These are phyloP conservation scores for Phytophthora podocarpi DNA, from an alignment of 352 stramenopile genomes.

Conservation along the genomic window DNA sequence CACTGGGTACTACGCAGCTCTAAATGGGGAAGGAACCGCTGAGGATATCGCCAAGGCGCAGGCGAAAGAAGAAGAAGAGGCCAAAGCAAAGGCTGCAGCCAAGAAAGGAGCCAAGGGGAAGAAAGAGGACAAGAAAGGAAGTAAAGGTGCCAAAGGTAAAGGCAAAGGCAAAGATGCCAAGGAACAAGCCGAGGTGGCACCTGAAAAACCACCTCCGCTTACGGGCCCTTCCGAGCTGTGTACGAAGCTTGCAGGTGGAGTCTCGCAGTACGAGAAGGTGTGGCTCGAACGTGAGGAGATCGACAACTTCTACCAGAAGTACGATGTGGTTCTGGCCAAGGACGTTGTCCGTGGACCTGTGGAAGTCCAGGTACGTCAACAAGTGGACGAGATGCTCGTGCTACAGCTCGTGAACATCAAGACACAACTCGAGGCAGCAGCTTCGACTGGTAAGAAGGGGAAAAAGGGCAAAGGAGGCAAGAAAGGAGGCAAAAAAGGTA, in stretches of 20 bases:
- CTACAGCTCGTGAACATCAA: conserved; percentile 95
- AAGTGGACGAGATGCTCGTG: conserved; percentile 95
- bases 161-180: conserved; percentile 62
- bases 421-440: conserved; percentile 78
- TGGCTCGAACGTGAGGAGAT: conserved; percentile 90
- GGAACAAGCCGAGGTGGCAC: conserved; percentile 62
- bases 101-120: conserved; percentile 57
- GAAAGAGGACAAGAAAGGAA: conserved; percentile 54
- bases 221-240: conserved; percentile 90
- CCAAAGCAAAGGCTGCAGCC: conserved; percentile 48
- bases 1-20: conserved; percentile 81
- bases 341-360: conserved; percentile 88
- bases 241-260: conserved; percentile 58
- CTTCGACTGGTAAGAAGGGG: conserved; percentile 68
- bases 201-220: conserved; percentile 85
- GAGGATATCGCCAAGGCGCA: conserved; percentile 60
- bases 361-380: conserved; percentile 83
- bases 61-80: conserved; percentile 57
- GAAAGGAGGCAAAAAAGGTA: conserved; percentile 61
- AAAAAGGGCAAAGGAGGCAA: conserved; percentile 78
- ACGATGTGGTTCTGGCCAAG: conserved; percentile 93
- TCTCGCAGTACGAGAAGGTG: conserved; percentile 81
- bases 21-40: conserved; percentile 41
- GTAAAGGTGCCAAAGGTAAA: conserved; percentile 68
- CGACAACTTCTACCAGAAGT: conserved; percentile 94